Evolutionary conservation across 805 yeast species (phyloP).

Genomic region (Candida oleophila): DNA sequence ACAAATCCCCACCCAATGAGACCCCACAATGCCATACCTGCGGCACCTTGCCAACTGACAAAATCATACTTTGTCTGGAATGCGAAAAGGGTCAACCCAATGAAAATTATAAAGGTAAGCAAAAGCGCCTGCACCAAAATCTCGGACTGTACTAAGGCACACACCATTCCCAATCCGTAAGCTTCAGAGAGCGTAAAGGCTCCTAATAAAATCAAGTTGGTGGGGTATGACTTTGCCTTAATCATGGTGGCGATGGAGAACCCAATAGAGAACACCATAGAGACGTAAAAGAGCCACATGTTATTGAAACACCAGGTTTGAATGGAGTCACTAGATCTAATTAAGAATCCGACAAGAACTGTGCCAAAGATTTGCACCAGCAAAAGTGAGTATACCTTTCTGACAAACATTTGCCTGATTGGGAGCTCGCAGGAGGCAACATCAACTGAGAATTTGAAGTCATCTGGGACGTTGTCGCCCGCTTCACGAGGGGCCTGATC

Average conservation of each 20-base stretch:
- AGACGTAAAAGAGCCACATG: conserved; percentile 56
- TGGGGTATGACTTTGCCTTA: conserved; percentile 68
- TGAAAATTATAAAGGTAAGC: conserved; percentile 66
- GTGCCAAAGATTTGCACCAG: conserved; percentile 65
- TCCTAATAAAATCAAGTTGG: conserved; percentile 56
- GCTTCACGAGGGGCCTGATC: conserved; percentile 20
- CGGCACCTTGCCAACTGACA: conserved; percentile 61
- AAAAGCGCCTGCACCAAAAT: conserved; percentile 69
- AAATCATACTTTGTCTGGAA: conserved; percentile 77
- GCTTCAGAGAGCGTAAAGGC: conserved; percentile 77
- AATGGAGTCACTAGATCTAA: conserved; percentile 44
- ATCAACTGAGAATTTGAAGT: conserved; percentile 76
- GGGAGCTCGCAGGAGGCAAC: conserved; percentile 78
- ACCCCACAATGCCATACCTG: conserved; percentile 57
- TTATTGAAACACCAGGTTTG: conserved; percentile 57
- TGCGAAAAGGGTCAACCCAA: conserved; percentile 77
- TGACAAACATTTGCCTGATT: conserved; percentile 70
- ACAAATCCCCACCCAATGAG: conserved; percentile 72
- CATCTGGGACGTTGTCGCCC: conserved; percentile 56
- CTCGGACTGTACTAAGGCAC: conserved; percentile 60
- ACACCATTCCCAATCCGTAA: conserved; percentile 65
- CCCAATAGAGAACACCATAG: conserved; percentile 60
- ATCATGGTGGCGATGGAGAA: conserved; percentile 62
- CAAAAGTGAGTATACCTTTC: conserved; percentile 76
- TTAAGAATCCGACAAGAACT: conserved; percentile 51